Evolutionary conservation across 2,329 filamentous ascomycete genomes (phyloP), one percentile per base, ranked within the genome.

Genomic region (Epichloe bromicola): DNA sequence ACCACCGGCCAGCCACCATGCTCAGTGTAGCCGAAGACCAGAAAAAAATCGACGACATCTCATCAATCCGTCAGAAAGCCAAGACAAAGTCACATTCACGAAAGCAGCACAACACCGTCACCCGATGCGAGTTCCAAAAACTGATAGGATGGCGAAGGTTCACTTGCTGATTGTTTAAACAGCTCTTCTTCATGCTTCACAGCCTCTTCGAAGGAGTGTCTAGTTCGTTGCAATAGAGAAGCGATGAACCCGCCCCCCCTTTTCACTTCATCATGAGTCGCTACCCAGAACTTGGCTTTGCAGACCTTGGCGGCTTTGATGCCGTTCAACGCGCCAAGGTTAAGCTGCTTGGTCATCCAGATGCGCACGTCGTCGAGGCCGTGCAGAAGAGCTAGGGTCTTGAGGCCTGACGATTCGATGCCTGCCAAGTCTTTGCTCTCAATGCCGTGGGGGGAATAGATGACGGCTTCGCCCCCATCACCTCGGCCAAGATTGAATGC

Each of bases 371-470:
- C 78, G 57, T 84, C 76, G 8, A 85, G 65, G 0, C 82, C 81
- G 61, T 85, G 82, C 7, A 85, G 64, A 46, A 86, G 71, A 0
- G 78, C 80, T 0, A 84, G 68, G 0, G 74, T 74, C 2, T 67
- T 61, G 33, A 85, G 63, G 0, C 69, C 63, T 0, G 74, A 72
- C 3, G 51, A 42, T 20, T 40, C 42, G 7, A 83, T 60, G 0
- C 69, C 64, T 0, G 60, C 56, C 4, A 83, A 64, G 19, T 75
- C 72, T 0, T 65, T 55, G 15, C 70, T 64, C 0, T 70, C 65
- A 47, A 84, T 77, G 34, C 80, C 80, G 59, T 84, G 82, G 0
- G 82, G 82, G 1, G 79, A 80, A 65, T 84, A 85, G 37, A 85
- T 66, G 33, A 85, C 61, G 12, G 75, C 77, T 61, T 83, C 78